These are phyloP conservation scores for Plasmopara halstedii DNA, from an alignment of 352 stramenopile genomes.

Conservation along the genomic window DNA sequence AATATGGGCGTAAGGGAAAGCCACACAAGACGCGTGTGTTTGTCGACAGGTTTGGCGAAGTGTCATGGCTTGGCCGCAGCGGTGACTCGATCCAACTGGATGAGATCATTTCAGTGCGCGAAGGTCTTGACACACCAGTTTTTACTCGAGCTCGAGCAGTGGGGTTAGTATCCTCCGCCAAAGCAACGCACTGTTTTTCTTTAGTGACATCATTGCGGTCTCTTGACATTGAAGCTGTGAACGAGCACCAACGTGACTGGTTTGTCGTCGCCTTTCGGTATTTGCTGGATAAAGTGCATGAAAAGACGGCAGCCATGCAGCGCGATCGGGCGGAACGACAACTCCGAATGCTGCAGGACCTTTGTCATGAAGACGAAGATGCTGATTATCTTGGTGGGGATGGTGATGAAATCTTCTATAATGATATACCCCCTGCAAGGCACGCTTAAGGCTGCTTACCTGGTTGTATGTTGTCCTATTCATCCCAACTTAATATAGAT, in stretches of 20 bases:
- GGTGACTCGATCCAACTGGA: slow-evolving; percentile 70
- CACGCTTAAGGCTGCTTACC: slow-evolving; percentile 6
- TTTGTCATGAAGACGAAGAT: slow-evolving; percentile 32
- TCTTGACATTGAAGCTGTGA: slow-evolving; percentile 68
- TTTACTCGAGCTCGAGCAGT: slow-evolving; percentile 41
- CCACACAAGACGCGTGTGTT: slow-evolving; percentile 80
- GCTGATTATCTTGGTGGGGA: slow-evolving; percentile 19
- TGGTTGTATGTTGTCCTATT: background rate
- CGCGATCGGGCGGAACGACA: slow-evolving; percentile 73
- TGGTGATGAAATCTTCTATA: slow-evolving; percentile 28
- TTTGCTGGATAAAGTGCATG: slow-evolving; percentile 76
- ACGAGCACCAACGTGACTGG: slow-evolving; percentile 73
- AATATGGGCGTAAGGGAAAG: slow-evolving; percentile 65
- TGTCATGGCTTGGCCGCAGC: slow-evolving; percentile 75
- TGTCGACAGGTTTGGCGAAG: slow-evolving; percentile 75
- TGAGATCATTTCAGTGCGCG: slow-evolving; percentile 51
- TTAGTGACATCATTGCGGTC: slow-evolving; percentile 54
- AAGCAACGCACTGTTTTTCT: slow-evolving; percentile 54
- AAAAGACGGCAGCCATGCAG: slow-evolving; percentile 70
- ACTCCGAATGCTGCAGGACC: slow-evolving; percentile 67
- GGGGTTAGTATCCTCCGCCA: slow-evolving; percentile 20
- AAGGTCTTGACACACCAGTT: slow-evolving; percentile 54
- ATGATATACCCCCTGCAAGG: slow-evolving; percentile 12
- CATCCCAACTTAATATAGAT: slow-evolving; percentile 8
- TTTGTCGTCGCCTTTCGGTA: slow-evolving; percentile 84